phyloP scores from a whole-genome alignment of 2,329 filamentous ascomycete species.

The Colletotrichum tropicale region DNA sequence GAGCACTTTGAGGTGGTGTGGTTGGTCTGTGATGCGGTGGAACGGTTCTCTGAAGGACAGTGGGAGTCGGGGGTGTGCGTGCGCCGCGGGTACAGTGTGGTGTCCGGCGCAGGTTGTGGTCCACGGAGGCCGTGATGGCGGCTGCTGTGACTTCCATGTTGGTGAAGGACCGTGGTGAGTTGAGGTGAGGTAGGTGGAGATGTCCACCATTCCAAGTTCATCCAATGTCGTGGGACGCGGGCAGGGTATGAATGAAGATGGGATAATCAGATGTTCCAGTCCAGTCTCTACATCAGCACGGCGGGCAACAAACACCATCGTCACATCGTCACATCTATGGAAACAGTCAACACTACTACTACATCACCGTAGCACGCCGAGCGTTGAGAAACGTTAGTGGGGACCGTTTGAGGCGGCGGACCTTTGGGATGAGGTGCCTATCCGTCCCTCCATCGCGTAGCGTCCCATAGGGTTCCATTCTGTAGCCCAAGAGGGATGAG shows the following conservation, averaged over 20 bases:
- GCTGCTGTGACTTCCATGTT: background rate
- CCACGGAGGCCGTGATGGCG: background rate
- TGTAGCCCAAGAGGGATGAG: background rate
- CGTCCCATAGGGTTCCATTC: background rate
- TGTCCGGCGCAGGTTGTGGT: background rate
- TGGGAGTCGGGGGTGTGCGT: background rate
- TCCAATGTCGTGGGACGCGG: background rate
- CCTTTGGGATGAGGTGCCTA: background rate
- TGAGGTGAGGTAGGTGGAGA: background rate
- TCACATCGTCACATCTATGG: background rate
- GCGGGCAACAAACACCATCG: background rate
- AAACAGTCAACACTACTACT: background rate
- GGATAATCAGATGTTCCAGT: background rate
- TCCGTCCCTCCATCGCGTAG: constrained; percentile 17
- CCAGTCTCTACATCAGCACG: background rate
- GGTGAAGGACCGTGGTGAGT: background rate
- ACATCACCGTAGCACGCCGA: background rate
- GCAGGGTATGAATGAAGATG: background rate
- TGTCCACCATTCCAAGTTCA: background rate
- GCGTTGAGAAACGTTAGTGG: background rate
- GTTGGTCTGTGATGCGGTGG: background rate
- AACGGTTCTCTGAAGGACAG: background rate
- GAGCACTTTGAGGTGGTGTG: background rate
- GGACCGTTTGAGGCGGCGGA: constrained; percentile 4
- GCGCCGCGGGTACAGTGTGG: background rate